Evolutionary conservation across 768 basidiomycete species (phyloP).

Genomic region (Ramaria rubella): DNA sequence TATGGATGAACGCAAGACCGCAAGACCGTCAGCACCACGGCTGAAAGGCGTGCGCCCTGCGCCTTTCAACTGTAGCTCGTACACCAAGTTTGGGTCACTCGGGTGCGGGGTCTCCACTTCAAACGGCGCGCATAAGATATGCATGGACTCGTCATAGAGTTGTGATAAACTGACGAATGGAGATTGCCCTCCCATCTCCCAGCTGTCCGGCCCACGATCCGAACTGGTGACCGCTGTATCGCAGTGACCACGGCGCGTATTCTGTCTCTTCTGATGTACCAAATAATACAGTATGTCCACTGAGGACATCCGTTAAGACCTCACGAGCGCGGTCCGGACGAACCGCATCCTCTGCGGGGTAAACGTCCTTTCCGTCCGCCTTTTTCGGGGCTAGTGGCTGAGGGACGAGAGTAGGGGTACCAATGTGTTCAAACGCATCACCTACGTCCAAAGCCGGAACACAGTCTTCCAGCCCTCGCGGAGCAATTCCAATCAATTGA

Average conservation of each 20-base stretch:
- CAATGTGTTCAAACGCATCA: conserved; percentile 66
- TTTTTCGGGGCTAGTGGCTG: neutral
- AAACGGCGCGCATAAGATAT: neutral
- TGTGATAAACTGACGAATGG: conserved; percentile 46
- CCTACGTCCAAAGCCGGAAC: conserved; percentile 84
- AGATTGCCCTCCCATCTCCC: conserved; percentile 94
- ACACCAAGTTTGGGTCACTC: conserved; percentile 42
- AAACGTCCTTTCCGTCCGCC: neutral
- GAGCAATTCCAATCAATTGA: conserved; percentile 65
- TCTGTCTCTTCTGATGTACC: conserved; percentile 23
- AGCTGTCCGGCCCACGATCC: conserved; percentile 90
- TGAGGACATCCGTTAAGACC: conserved; percentile 75
- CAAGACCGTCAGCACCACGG: conserved; percentile 87
- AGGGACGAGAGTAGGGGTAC: conserved; percentile 41
- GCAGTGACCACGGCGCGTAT: conserved; percentile 79
- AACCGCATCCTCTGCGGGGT: neutral
- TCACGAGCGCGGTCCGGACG: conserved; percentile 32
- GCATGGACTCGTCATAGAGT: neutral
- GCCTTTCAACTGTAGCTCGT: conserved; percentile 94
- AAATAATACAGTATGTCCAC: conserved; percentile 70
- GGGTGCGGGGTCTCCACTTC: conserved; percentile 77
- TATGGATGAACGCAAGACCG: conserved; percentile 89
- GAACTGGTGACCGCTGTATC: conserved; percentile 91
- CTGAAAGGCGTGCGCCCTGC: conserved; percentile 93
- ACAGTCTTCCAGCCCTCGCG: conserved; percentile 62